phyloP scores from a whole-genome alignment of 148 eudicot species.

The Suaeda aralocaspica region DNA sequence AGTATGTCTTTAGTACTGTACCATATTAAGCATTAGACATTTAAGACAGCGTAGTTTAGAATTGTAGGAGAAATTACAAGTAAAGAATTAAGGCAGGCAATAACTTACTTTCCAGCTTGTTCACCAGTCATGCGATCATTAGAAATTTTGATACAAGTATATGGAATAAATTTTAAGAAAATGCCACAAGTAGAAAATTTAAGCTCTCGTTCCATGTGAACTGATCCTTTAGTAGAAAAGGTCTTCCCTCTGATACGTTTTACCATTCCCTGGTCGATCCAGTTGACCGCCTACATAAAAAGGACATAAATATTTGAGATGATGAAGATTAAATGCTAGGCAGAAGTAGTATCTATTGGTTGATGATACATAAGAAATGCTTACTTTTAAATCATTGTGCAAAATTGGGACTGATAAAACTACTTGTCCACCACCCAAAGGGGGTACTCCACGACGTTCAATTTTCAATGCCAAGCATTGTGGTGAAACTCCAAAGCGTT shows the following conservation, averaged over 20 bases:
- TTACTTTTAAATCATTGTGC: conserved; percentile 54
- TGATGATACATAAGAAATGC: not conserved
- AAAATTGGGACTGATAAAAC: conserved; percentile 66
- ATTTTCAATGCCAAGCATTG: conserved; percentile 84
- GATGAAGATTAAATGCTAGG: conserved; percentile 15
- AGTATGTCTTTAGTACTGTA: no score
- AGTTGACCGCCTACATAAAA: conserved; percentile 61
- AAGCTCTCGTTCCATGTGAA: conserved; percentile 66
- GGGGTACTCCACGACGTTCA: conserved; percentile 74
- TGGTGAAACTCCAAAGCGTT: conserved; percentile 74
- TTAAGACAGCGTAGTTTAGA: no score
- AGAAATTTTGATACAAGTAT: conserved; percentile 70
- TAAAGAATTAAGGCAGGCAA: not conserved
- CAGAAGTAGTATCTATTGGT: not conserved
- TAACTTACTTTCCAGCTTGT: conserved; percentile 82
- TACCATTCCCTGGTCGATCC: conserved; percentile 92
- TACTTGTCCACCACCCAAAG: conserved; percentile 87
- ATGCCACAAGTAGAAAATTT: conserved; percentile 82
- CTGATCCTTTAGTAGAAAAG: conserved; percentile 70
- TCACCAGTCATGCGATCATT: conserved; percentile 75
- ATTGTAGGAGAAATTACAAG: not conserved
- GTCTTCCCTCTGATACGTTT: conserved; percentile 82
- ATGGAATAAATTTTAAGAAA: conserved; percentile 73
- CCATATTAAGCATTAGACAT: not conserved
- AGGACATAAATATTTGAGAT: no score